Evolutionary conservation across 257 asterid genomes (phyloP).

Genomic region (Nyctanthes arbortristis): DNA sequence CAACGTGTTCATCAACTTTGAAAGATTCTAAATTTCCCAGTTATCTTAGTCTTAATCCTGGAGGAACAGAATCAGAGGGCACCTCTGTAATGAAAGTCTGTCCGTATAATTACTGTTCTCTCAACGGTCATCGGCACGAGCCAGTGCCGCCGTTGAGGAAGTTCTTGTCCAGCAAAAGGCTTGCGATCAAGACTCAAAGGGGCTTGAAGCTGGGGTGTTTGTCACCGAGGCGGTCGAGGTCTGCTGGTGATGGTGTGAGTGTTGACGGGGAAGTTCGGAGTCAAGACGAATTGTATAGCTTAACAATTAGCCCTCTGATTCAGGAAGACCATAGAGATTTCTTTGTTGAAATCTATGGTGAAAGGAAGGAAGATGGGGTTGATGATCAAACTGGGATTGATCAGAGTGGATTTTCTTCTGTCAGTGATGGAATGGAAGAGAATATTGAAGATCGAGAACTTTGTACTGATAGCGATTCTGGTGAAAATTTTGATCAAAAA

Average conservation of each 20-base stretch:
- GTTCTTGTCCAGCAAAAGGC: slow-evolving; percentile 70
- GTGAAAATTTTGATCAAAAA: slow-evolving; percentile 20
- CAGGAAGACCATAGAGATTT: slow-evolving; percentile 40
- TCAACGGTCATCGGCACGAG: slow-evolving; percentile 80
- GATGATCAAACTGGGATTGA: background rate
- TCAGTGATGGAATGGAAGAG: slow-evolving; percentile 6
- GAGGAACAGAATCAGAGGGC: slow-evolving; percentile 66
- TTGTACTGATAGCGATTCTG: slow-evolving; percentile 6
- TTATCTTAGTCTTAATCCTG: slow-evolving; percentile 54
- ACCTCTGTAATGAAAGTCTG: slow-evolving; percentile 71
- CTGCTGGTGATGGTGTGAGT: background rate
- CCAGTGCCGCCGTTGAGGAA: slow-evolving; percentile 67
- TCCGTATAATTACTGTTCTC: slow-evolving; percentile 78
- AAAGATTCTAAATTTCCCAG: slow-evolving; percentile 71
- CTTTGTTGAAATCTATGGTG: slow-evolving; percentile 52
- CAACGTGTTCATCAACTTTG: slow-evolving; percentile 86
- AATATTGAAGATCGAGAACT: slow-evolving; percentile 8
- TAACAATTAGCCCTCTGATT: slow-evolving; percentile 12
- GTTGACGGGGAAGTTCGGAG: slow-evolving; percentile 19
- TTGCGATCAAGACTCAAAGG: slow-evolving; percentile 56
- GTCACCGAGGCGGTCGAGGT: slow-evolving; percentile 46
- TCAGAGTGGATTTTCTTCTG: too few species aligned
- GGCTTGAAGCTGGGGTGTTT: slow-evolving; percentile 46
- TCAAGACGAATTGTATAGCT: slow-evolving; percentile 13
- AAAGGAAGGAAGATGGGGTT: slow-evolving; percentile 29